Percentiles rank a stretch among this genome's conserved stretches.
Evolutionary conservation across 1,284 basidiomycete species (phyloP).

Genomic region (Agaricales sp.): DNA sequence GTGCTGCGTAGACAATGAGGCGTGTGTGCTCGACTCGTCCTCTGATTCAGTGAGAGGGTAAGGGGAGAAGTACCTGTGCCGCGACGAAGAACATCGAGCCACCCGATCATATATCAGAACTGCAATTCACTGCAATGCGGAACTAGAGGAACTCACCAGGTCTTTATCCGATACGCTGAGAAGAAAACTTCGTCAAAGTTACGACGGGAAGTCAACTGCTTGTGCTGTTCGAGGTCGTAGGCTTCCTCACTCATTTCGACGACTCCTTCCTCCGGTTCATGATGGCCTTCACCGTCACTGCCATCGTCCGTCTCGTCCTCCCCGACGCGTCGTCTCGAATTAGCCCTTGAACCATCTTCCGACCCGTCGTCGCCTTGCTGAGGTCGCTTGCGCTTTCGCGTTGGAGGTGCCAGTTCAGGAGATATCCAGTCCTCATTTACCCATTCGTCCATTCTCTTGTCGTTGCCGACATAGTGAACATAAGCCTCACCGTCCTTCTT

Average conservation of each 20-base stretch:
- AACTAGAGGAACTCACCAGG: slow-evolving; percentile 44
- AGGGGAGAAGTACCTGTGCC: slow-evolving; percentile 76
- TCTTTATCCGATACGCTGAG: slow-evolving; percentile 68
- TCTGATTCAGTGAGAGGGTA: slow-evolving; percentile 69
- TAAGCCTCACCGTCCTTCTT: slow-evolving; percentile 51
- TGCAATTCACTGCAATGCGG: no score
- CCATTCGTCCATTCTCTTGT: slow-evolving; percentile 77
- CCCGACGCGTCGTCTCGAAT: slow-evolving; percentile 9
- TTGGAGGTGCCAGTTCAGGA: slow-evolving; percentile 8
- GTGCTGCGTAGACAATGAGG: slow-evolving; percentile 18
- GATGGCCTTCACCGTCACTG: slow-evolving; percentile 9
- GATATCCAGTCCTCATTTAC: slow-evolving; percentile 31
- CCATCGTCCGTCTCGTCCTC: slow-evolving; percentile 5
- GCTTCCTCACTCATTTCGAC: slow-evolving; percentile 54
- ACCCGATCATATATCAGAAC: slow-evolving; percentile 13
- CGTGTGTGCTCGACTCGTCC: slow-evolving; percentile 31
- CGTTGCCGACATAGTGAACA: slow-evolving; percentile 58
- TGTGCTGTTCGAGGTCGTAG: slow-evolving; percentile 54
- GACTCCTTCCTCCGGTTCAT: slow-evolving; percentile 16
- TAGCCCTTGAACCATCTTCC: slow-evolving; percentile 7
- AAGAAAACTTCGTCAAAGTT: slow-evolving; percentile 75
- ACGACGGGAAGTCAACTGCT: slow-evolving; percentile 53
- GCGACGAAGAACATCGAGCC: slow-evolving; percentile 16
- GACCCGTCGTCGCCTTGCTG: slow-evolving; percentile 8
- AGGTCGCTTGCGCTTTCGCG: slow-evolving; percentile 10